Conservation (phyloP, 495 filamentous ascomycete genomes). For the Daldinia bambusicola region DNA sequence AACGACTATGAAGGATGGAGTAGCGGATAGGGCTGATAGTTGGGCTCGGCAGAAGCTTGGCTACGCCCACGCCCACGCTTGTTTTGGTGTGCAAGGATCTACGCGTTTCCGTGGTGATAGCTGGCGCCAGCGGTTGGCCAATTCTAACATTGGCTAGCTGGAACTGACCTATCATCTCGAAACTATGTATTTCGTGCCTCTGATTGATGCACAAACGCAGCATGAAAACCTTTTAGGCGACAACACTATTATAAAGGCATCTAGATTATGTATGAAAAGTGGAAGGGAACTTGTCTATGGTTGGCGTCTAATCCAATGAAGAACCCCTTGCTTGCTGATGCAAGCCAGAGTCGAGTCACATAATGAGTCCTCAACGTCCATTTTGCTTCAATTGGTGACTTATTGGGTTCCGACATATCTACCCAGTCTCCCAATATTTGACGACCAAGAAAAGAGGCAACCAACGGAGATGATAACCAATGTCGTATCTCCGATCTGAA, state of each 20-base stretch:
- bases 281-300: not conserved
- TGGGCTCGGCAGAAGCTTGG: conserved; percentile 30
- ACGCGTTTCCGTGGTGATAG: conserved; percentile 18
- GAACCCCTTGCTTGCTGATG: not conserved
- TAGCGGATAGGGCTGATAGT: conserved; percentile 37
- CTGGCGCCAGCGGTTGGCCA: conserved; percentile 37
- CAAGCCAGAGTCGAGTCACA: not conserved
- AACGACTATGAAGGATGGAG: conserved; percentile 11
- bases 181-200: not conserved
- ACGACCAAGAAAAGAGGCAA: not conserved
- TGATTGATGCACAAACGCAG: conserved; percentile 18
- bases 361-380: not conserved
- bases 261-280: conserved; percentile 2
- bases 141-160: conserved; percentile 15
- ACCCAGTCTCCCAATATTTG: not conserved
- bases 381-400: not conserved
- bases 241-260: not conserved
- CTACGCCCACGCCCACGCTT: conserved; percentile 11
- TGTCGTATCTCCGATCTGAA: too few species aligned
- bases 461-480: not conserved
- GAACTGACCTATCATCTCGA: conserved; percentile 18
- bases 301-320: not conserved
- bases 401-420: not conserved
- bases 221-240: conserved; percentile 24
- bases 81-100: conserved; percentile 5